A percentile compares a stretch with the other conserved stretches of the same genome.
These are phyloP conservation scores for Leccinum obscurum DNA, from an alignment of 768 basidiomycete genomes.

Conservation along the genomic window DNA sequence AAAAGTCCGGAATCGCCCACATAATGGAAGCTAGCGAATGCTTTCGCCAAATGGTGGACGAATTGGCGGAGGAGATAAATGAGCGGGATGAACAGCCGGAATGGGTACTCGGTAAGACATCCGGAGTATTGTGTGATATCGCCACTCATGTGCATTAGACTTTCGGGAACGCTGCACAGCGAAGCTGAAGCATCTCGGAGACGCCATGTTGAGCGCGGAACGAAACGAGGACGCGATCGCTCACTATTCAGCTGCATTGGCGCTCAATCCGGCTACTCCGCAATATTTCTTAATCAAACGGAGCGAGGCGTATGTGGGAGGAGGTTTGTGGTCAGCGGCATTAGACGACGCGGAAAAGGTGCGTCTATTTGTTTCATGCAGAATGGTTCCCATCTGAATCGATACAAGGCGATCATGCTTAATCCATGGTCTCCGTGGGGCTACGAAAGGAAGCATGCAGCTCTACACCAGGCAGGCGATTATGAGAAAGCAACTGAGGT, in stretches of 20 bases:
- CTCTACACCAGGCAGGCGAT: not conserved
- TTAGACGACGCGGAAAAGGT: not conserved
- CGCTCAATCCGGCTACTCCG: not conserved
- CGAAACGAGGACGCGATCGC: not conserved
- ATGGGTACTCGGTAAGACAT: not conserved
- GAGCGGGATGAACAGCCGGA: not conserved
- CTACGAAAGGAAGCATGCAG: not conserved
- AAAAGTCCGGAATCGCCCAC: not conserved
- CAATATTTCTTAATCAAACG: not conserved
- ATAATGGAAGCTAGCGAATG: not conserved
- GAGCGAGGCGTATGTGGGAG: not conserved
- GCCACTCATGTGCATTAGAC: not conserved
- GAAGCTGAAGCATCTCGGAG: not conserved
- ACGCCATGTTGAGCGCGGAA: not conserved
- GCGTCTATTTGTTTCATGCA: not conserved
- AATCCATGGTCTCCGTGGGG: not conserved
- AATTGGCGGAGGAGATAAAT: not conserved
- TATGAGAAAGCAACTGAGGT: not conserved
- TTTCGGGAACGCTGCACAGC: not conserved
- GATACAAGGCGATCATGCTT: not conserved
- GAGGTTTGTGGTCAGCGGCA: not conserved
- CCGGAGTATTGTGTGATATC: not conserved
- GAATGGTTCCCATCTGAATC: not conserved
- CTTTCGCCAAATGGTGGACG: not conserved
- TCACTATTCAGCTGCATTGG: not conserved